phyloP scores from a whole-genome alignment of 2,329 filamentous ascomycete species.

The Phialophora macrospora region DNA sequence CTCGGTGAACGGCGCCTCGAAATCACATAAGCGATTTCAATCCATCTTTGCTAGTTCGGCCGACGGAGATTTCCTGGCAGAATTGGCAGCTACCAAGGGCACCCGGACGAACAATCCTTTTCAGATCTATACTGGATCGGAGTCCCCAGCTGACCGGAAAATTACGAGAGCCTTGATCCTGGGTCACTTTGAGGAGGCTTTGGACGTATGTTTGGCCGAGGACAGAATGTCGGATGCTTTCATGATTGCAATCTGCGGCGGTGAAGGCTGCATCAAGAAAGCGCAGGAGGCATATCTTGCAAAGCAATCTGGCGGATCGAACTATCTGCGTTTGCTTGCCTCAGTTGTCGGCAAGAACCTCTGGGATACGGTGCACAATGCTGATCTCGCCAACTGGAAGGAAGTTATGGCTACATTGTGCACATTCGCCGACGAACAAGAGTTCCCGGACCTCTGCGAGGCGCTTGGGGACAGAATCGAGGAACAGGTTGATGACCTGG shows the following conservation, averaged over 20 bases:
- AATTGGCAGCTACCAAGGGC: constrained; percentile 83
- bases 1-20: constrained; percentile 54
- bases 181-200: constrained; percentile 86
- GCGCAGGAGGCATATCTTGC: constrained; percentile 90
- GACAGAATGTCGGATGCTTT: constrained; percentile 94
- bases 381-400: constrained; percentile 91
- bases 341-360: constrained; percentile 96
- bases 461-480: constrained; percentile 88
- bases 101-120: constrained; percentile 95
- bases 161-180: constrained; percentile 89
- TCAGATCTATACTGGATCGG: constrained; percentile 81
- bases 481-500: constrained; percentile 65
- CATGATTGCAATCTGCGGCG: constrained; percentile 96
- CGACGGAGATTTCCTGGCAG: constrained; percentile 83
- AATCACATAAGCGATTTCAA: constrained; percentile 68
- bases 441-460: constrained; percentile 95
- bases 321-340: constrained; percentile 86
- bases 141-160: constrained; percentile 79
- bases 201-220: constrained; percentile 85
- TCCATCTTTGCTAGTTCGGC: constrained; percentile 78
- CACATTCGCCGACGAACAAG: constrained; percentile 87
- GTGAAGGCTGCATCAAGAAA: constrained; percentile 90
- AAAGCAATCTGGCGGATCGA: constrained; percentile 79
- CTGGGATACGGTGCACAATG: constrained; percentile 98
- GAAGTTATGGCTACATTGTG: constrained; percentile 95